Percentiles rank a stretch among this genome's conserved stretches.
These are phyloP conservation scores for Neonectria punicea DNA, from an alignment of 2,329 filamentous ascomycete genomes.

Conservation along the genomic window DNA sequence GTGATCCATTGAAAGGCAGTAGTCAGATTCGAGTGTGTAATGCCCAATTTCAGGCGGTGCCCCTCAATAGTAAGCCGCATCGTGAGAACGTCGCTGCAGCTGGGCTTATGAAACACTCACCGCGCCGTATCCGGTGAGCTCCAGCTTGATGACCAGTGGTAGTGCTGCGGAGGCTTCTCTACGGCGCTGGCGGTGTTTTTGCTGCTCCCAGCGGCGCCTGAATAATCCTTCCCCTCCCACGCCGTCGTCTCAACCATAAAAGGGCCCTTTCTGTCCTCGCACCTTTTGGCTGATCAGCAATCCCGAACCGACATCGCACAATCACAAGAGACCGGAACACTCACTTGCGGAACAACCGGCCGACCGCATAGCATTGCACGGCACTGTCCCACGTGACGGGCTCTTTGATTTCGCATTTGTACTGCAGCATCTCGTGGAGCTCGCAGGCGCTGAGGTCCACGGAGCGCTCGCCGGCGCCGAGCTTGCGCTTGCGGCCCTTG, in stretches of 20 bases:
- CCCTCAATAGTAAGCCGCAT: not conserved
- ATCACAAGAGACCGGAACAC: conserved; percentile 36
- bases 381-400: conserved; percentile 57
- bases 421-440: conserved; percentile 69
- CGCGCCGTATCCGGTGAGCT: conserved; percentile 46
- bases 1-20: not conserved
- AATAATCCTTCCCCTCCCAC: conserved; percentile 61
- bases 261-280: conserved; percentile 64
- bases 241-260: conserved; percentile 73
- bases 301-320: not conserved
- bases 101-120: conserved; percentile 12
- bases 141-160: conserved; percentile 50
- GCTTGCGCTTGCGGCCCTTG: conserved; percentile 64
- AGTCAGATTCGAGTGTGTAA: not conserved
- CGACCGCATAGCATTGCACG: conserved; percentile 66
- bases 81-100: not conserved
- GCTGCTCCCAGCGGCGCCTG: conserved; percentile 19
- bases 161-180: conserved; percentile 37
- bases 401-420: conserved; percentile 65
- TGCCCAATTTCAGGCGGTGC: not conserved
- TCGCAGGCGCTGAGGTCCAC: conserved; percentile 67
- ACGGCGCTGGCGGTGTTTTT: conserved; percentile 30
- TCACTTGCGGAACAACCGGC: conserved; percentile 70
- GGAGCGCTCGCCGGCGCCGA: conserved; percentile 48
- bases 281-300: conserved; percentile 28